Base-by-base conservation (phyloP, 2,329 filamentous ascomycete species). In the Aureobasidium musti region DNA sequence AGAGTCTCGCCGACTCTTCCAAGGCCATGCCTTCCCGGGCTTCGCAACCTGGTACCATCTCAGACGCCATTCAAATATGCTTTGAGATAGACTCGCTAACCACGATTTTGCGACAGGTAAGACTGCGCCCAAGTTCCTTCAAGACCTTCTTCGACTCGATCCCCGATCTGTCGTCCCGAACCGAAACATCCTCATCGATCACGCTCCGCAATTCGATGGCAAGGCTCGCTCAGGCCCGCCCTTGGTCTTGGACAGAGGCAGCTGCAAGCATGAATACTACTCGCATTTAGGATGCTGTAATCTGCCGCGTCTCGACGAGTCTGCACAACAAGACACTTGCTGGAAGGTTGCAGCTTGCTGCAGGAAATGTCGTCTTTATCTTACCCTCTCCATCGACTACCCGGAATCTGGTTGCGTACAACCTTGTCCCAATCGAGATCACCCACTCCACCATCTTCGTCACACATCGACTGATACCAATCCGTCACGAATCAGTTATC, bases 341-440 rank as follows among this genome's bases (percentile, higher is more conserved):
- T 87, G 84, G 73, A 86, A 82, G 70, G 79, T 89, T 33, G 83
- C 87, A 19, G 82, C 86, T 3, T 82, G 86, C 70, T 91, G 89
- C 75, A 77, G 80, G 66, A 80, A 79, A 67, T 91, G 89, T 73
- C 83, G 86, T 61, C 81, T 82, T 72, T 88, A 91, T 75, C 78
- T 89, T 50, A 82, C 87, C 70, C 73, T 91, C 26, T 77, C 78
- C 13, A 80, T 88, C 39, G 81, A 83, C 67, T 86, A 84, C 70
- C 78, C 77, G 30, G 71, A 72, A 14, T 74, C 78, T n/a, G 74
- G 68, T 28, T 72, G 63, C 35, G 28, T 21, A 30, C 30, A 73
- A 35, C 77, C 81, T 6, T 85, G 82, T 70, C 82, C 83, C 3
- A 81, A 79, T 63, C 68, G 72, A 13, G 76, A 81, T 1, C 82